phyloP scores from a whole-genome alignment of 192 early-diverging fungal species.

The Coemansia sp. region DNA sequence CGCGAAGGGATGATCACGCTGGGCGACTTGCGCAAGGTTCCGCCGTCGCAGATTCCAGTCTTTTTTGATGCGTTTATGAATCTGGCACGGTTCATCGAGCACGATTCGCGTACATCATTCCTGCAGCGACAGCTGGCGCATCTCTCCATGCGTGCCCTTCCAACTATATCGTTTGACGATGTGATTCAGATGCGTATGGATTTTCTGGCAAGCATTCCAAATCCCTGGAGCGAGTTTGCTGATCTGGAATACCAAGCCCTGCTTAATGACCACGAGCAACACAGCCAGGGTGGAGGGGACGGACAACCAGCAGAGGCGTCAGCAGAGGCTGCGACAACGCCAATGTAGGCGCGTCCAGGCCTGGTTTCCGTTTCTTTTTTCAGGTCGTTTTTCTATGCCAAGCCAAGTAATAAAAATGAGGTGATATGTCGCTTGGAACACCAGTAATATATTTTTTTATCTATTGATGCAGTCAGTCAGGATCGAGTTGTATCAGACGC shows the following conservation, averaged over 20 bases:
- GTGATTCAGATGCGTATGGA: conserved; percentile 50
- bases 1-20: conserved; percentile 48
- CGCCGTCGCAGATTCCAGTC: conserved; percentile 32
- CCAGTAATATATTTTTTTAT: too few species aligned
- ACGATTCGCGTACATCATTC: conserved; percentile 50
- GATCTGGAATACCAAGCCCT: conserved; percentile 54
- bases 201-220: conserved; percentile 50
- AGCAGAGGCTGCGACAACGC: neutral
- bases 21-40: conserved; percentile 42
- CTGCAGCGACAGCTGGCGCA: conserved; percentile 52
- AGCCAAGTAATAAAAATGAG: too few species aligned
- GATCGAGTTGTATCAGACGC: too few species aligned
- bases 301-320: neutral
- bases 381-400: neutral
- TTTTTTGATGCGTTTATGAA: conserved; percentile 58
- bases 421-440: too few species aligned
- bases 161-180: conserved; percentile 32
- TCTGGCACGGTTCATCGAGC: conserved; percentile 49
- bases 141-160: conserved; percentile 48
- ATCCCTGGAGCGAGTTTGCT: conserved; percentile 55
- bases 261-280: conserved; percentile 44
- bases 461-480: too few species aligned
- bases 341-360: neutral
- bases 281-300: conserved; percentile 6
- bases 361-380: neutral